A percentile compares a stretch with the other conserved stretches of the same genome.
Conservation (phyloP, 2,329 filamentous ascomycete species). For the Cryoendolithus antarcticus region DNA sequence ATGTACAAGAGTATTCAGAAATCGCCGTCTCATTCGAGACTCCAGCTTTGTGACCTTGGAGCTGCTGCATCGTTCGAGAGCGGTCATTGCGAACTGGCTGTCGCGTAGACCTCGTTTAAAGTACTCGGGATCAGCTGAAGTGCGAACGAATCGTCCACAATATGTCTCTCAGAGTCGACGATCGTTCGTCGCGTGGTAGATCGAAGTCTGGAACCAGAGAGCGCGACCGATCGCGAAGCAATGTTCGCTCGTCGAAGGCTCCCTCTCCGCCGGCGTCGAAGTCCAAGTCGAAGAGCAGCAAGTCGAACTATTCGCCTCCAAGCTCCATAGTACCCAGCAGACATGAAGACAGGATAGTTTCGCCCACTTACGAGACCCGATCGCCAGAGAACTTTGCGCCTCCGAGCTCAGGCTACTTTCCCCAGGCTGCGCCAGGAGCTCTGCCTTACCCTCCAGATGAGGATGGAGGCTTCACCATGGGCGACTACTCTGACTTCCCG, state of each 20-base stretch:
- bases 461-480: constrained; percentile 28
- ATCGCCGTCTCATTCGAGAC: no score
- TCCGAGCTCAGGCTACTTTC: constrained; percentile 8
- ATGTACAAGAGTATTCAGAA: no score
- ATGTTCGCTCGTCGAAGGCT: constrained; percentile 22
- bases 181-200: constrained; percentile 27
- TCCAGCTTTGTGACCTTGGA: no score
- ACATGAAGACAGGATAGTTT: constrained; percentile 12
- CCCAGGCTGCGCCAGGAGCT: constrained; percentile 4
- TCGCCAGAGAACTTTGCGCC: constrained; percentile 17
- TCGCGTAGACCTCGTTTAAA: no score
- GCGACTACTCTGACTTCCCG: constrained; percentile 32
- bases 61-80: no score
- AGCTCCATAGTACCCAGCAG: no score
- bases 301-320: no score
- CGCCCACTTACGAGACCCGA: constrained; percentile 29
- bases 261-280: constrained; percentile 15
- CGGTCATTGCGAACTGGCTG: no score
- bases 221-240: constrained; percentile 26
- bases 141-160: not conserved
- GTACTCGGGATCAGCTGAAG: no score
- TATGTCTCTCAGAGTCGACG: constrained; percentile 31
- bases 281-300: not conserved
- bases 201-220: constrained; percentile 30
- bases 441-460: constrained; percentile 17